A percentile compares a stretch with the other conserved stretches of the same genome.
Conservation (phyloP, 179 eudicot genomes). For the Drosera spatulata region DNA sequence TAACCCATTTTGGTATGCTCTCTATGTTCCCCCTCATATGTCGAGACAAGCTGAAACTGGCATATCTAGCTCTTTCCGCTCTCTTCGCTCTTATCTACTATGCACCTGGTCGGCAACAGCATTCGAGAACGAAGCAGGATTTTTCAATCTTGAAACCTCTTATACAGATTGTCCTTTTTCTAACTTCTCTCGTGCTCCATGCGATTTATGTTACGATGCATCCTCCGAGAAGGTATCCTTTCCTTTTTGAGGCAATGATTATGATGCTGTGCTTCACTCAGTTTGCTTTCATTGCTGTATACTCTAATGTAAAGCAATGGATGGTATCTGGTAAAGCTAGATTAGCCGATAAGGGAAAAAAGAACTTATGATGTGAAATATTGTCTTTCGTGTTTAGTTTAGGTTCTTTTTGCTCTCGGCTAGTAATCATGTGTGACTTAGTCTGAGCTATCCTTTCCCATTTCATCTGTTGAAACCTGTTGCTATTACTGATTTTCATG, state of each 20-base stretch:
- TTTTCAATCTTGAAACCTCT: conserved; percentile 17
- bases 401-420: too few relatives aligned
- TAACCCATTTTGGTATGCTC: conserved; percentile 54
- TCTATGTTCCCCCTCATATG: conserved; percentile 85
- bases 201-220: conserved; percentile 37
- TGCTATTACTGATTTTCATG: too few relatives aligned
- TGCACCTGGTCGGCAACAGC: conserved; percentile 41
- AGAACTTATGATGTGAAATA: conserved; percentile 5
- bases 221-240: conserved; percentile 83
- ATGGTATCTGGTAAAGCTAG: conserved; percentile 22
- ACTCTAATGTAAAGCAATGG: conserved; percentile 77
- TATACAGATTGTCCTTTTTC: conserved; percentile 16
- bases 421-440: too few relatives aligned
- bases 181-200: conserved; percentile 51
- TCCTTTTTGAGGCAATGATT: conserved; percentile 82
- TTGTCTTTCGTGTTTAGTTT: too few relatives aligned
- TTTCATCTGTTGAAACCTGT: too few relatives aligned
- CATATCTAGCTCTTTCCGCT: conserved; percentile 50
- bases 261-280: conserved; percentile 86
- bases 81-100: conserved; percentile 56
- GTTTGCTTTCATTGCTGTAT: conserved; percentile 50
- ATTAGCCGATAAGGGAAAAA: conserved; percentile 34
- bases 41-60: conserved; percentile 55
- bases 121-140: conserved; percentile 5
- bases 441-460: too few relatives aligned